Conservation (phyloP, 352 stramenopile genomes). For the Pythium graminicola region DNA sequence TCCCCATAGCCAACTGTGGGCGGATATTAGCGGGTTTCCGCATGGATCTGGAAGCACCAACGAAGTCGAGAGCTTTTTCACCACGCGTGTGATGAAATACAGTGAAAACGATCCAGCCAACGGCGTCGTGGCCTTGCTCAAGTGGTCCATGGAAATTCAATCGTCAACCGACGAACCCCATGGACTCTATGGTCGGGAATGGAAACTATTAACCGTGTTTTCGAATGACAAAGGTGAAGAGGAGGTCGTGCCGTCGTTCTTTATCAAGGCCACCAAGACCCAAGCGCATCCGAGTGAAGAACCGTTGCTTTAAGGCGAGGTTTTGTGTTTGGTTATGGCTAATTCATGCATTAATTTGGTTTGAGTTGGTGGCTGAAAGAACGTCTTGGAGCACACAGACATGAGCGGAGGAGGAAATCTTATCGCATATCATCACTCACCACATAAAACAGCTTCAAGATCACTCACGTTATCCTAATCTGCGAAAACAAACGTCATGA, state of each 20-base stretch:
- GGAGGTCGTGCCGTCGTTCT: conserved; percentile 27
- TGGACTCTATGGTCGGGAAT: conserved; percentile 39
- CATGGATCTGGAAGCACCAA: conserved; percentile 13
- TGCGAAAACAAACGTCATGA: too few species aligned
- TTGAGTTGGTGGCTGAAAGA: too few species aligned
- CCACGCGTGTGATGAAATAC: conserved; percentile 31
- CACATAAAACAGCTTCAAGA: too few species aligned
- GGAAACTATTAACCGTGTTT: conserved; percentile 14
- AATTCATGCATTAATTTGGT: too few species aligned
- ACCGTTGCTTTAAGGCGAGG: conserved; percentile 1
- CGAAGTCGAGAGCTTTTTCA: conserved; percentile 20
- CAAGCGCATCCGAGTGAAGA: background rate
- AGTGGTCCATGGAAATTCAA: conserved; percentile 39
- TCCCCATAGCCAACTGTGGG: conserved; percentile 40
- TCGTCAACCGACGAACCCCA: conserved; percentile 20
- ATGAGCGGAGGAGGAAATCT: too few species aligned
- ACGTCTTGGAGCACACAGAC: too few species aligned
- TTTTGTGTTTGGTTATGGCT: too few species aligned
- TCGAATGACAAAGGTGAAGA: conserved; percentile 3
- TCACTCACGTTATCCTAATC: too few species aligned
- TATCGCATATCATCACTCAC: too few species aligned
- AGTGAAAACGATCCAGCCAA: conserved; percentile 39
- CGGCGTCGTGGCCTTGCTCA: conserved; percentile 37
- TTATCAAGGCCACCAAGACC: conserved; percentile 19
- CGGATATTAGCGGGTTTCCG: conserved; percentile 29